Evolutionary conservation across 2,329 filamentous ascomycete species (phyloP), one percentile per base, ranked within the genome.

Genomic region (Thermomyces lanuginosus): DNA sequence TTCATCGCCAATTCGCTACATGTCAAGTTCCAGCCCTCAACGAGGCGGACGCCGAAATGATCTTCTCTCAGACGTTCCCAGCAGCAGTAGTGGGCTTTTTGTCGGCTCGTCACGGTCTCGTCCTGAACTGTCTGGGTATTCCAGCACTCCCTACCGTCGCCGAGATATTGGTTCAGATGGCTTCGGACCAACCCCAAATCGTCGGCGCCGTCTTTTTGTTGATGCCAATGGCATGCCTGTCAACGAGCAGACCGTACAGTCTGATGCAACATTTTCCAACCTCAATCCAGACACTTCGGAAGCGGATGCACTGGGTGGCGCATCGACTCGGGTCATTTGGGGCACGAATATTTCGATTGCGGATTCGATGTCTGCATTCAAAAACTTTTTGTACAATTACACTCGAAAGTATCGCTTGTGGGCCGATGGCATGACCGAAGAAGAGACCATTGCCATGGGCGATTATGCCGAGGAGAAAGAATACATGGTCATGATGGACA

Each of bases 301-400:
- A 50, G 89, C 89, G 1, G 79, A 93, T 45, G 70, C 66, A 1
- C 69, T 93, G 21, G 86, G 83, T 20, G 89, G 84, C 2, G 71
- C 71, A 32, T 80, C 79, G 20, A 76, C 76, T 30, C 73, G 77
- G 39, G 71, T 91, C 31, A 86, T 98, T 37, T 98, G 89, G 89
- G 89, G 89, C 51, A 98, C 89, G 22, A 95, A 92, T 20, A 80
- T 98, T 26, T 92, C 86, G 4, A 77, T 98, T 28, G 72, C 81
- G 33, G 84, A 95, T 49, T 83, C 82, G 0, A 79, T 91, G 51
- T 70, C 73, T 27, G 66, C 75, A 0, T 92, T 93, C 62, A 86
- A 89, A 46, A 83, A 89, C 37, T 98, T 98, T 45, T 61, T 98
- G 15, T 72, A 74, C 47, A 91, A 92, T 49, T 98, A 89, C 43